Conservation (phyloP, 768 basidiomycete genomes). For the Amanita muscaria region DNA sequence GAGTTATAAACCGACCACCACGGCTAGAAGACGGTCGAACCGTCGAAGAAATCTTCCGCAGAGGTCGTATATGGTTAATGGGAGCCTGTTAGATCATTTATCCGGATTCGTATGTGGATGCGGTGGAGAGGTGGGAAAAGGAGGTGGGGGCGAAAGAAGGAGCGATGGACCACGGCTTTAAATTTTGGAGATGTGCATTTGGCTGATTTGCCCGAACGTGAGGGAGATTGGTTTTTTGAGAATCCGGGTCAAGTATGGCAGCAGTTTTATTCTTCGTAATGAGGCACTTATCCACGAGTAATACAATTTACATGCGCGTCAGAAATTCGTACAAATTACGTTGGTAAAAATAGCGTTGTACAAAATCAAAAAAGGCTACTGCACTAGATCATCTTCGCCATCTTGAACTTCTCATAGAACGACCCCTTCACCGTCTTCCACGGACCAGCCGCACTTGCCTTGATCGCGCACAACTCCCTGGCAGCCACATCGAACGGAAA, state of each 20-base stretch:
- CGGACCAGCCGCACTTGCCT: constrained; percentile 31
- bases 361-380: background rate
- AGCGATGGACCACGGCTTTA: constrained; percentile 43
- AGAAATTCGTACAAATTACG: too few relatives aligned
- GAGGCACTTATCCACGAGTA: too few relatives aligned
- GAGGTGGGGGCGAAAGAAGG: background rate
- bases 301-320: too few relatives aligned
- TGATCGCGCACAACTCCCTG: constrained; percentile 44
- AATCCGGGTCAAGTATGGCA: too few relatives aligned
- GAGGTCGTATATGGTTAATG: constrained; percentile 85
- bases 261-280: too few relatives aligned
- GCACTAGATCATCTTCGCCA: constrained; percentile 10
- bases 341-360: background rate
- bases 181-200: constrained; percentile 76
- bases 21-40: constrained; percentile 23
- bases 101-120: constrained; percentile 77
- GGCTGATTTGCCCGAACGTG: constrained; percentile 75
- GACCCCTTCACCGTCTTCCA: constrained; percentile 32
- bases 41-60: constrained; percentile 70
- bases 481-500: constrained; percentile 45
- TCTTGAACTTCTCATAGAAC: constrained; percentile 37
- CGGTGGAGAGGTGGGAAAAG: constrained; percentile 26
- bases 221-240: constrained; percentile 89
- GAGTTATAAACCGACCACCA: constrained; percentile 5
- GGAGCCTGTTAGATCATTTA: constrained; percentile 90